Evolutionary conservation across 306 rosid genomes (phyloP), one percentile per base, ranked within the genome.

Genomic region (Quercus engelmannii): DNA sequence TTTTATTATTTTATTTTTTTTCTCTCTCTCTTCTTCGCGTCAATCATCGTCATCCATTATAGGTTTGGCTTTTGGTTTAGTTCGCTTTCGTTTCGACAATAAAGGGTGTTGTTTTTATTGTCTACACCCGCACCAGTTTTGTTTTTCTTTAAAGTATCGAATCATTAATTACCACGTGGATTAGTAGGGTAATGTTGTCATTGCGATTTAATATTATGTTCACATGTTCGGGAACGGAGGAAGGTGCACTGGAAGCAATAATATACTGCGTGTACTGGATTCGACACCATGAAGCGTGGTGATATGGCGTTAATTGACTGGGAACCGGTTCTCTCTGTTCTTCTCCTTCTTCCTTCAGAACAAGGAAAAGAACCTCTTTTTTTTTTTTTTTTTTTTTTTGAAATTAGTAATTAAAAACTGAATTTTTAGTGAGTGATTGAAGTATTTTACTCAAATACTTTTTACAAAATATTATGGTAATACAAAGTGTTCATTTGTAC

Each of bases 1-100:
- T 10, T 76, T 63, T 54, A 14, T 35, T 6, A 0, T 6, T 38
- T 4, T 31, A 4, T 31, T 1, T 38, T 1, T 38, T 38, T 6
- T 7, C 38, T 38, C 46, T 31, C 55, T 38, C 28, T 15, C 20
- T 75, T 59, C 51, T 30, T 61, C 6, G 57, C 58, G 59, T 71
- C 75, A 49, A 71, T 71, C 58, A 71, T 71, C 73, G 51, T 69
- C 73, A 43, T 69, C 68, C 68, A 62, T 23, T 62, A 4, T 33
- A 13, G 15, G 19, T 33, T 18, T 20, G 46, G 46, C 11, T 38
- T 38, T 38, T 38, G 46, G 46, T 38, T 38, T 38, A 38, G 46
- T 38, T 38, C 46, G 49, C 38, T 69, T 69, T 43, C 26, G 54
- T 38, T 38, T 38, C 54, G 55, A 35, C 6, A 11, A 20, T 8